Conservation (phyloP, 345 rosid species). For the Geranium rotundifolium region DNA sequence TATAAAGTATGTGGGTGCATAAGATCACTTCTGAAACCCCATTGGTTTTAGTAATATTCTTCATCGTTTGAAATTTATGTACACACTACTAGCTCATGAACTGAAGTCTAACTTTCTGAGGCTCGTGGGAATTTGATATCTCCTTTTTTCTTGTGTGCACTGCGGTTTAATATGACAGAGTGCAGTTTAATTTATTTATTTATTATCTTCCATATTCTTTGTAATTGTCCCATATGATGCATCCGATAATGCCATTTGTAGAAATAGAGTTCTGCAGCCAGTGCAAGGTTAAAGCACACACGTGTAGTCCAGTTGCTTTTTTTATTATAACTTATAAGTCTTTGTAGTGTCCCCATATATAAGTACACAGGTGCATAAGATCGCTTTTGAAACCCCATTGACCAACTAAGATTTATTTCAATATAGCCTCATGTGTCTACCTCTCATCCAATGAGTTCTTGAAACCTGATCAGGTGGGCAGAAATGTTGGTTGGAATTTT, state of each 20-base stretch:
- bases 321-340: too few relatives aligned
- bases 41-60: too few relatives aligned
- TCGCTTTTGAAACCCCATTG: not conserved
- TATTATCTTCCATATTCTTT: not conserved
- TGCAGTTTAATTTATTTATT: not conserved
- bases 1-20: not conserved
- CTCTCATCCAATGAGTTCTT: not conserved
- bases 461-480: not conserved
- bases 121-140: not conserved
- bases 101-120: not conserved
- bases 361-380: not conserved
- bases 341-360: not conserved
- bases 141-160: not conserved
- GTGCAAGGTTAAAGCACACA: not conserved
- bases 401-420: not conserved
- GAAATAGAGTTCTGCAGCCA: not conserved
- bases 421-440: not conserved
- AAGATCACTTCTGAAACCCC: too few relatives aligned
- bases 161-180: not conserved
- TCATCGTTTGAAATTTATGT: not conserved
- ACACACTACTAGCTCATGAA: not conserved
- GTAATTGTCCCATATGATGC: not conserved
- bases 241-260: not conserved
- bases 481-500: too few relatives aligned
- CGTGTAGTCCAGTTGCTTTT: not conserved